Evolutionary conservation across 2,329 filamentous ascomycete species (phyloP), one percentile per base, ranked within the genome.

Genomic region (Pezicula neosporulosa): DNA sequence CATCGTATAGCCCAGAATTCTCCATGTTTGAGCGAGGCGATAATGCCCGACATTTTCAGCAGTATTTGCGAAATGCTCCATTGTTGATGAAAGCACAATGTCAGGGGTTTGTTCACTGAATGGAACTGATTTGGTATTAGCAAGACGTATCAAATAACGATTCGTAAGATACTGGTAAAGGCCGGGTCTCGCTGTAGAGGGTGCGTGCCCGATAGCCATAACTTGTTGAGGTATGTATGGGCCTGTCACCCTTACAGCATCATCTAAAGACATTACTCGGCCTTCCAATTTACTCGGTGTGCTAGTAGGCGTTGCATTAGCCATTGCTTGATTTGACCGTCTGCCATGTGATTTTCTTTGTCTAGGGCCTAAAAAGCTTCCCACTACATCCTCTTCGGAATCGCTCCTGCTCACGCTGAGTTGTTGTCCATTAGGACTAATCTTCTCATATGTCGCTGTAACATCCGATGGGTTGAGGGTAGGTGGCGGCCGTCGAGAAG

Each of bases 11-110:
- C 77, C 76, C 18, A 86, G 62, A 12, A 85, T 73, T 28, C 81
- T 77, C 83, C 83, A 86, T 1, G 81, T 83, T 61, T 86, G 83
- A 5, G 83, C 80, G 0, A 86, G 71, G 1, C 83, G 75, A 60
- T 80, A 86, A 44, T 81, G 71, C 30, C 75, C 76, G 18, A 78
- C 76, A 3, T 68, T 70, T 56, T 85, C 81, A 2, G 83, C 80
- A n/a, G 78, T 76, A 21, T 67, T 70, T 3, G 81, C 82, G 59
- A 79, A 86, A 35, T 75, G 69, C 54, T 83, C 78, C 54, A 85
- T 69, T 8, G 83, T 81, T 2, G 59, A 53, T 1, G 64, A 63
- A 2, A 85, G 69, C n/a, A 80, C 69, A 9, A 64, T 3, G 64
- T 65, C 41, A 56, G 54, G 47, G 21, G 55, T 47, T 21, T 42